Conservation (phyloP, 2,329 filamentous ascomycete species). For the Podosphaera xanthii region DNA sequence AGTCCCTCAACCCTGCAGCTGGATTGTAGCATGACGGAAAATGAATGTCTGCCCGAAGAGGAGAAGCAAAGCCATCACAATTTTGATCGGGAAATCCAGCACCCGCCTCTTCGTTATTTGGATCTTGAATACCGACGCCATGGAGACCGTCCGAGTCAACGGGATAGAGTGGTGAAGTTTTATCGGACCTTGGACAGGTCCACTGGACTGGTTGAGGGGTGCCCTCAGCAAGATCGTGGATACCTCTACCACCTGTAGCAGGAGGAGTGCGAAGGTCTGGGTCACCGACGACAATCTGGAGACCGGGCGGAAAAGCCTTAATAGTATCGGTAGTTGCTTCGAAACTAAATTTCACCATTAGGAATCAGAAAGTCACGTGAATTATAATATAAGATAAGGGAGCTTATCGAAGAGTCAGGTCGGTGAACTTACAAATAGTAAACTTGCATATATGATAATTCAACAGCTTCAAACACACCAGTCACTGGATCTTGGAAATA, state of each 20-base stretch:
- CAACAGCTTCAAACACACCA: conserved; percentile 31
- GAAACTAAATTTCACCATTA: conserved; percentile 21
- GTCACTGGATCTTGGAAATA: conserved; percentile 50
- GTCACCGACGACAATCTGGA: conserved; percentile 63
- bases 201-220: conserved; percentile 31
- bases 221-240: conserved; percentile 29
- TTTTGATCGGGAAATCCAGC: conserved; percentile 46
- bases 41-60: conserved; percentile 59
- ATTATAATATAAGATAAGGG: not conserved
- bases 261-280: conserved; percentile 39
- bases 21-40: conserved; percentile 85
- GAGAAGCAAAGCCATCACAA: conserved; percentile 39
- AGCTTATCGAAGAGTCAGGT: not conserved
- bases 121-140: conserved; percentile 29
- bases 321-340: conserved; percentile 40
- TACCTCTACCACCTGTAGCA: conserved; percentile 24
- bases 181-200: conserved; percentile 33
- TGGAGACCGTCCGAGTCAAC: conserved; percentile 28
- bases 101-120: conserved; percentile 30
- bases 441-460: conserved; percentile 47
- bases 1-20: conserved; percentile 26
- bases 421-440: conserved; percentile 44
- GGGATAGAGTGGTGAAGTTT: conserved; percentile 28
- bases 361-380: not conserved
- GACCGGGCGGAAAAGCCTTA: conserved; percentile 50